These are phyloP conservation scores for Wickerhamomyces kurtzmanii DNA, from an alignment of 805 yeast genomes.

Conservation along the genomic window DNA sequence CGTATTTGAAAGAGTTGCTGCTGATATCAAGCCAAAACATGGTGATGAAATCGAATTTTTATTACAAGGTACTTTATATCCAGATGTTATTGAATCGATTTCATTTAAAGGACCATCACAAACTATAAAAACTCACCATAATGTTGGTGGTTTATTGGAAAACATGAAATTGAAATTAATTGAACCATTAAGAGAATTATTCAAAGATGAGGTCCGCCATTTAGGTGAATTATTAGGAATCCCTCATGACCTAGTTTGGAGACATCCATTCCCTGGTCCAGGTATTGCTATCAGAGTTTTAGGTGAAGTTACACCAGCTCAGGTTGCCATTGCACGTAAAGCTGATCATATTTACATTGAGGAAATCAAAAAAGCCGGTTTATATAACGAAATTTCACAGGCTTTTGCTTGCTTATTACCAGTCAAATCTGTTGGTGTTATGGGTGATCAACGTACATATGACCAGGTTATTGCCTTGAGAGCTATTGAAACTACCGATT, in stretches of 20 bases:
- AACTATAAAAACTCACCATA: slow-evolving; percentile 98
- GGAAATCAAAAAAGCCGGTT: slow-evolving; percentile 89
- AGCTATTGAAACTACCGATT: slow-evolving; percentile 95
- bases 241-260: slow-evolving; percentile 96
- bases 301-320: slow-evolving; percentile 91
- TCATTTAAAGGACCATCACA: slow-evolving; percentile 99
- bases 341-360: slow-evolving; percentile 95
- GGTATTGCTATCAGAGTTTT: slow-evolving; percentile 98
- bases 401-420: slow-evolving; percentile 97
- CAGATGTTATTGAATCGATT: slow-evolving; percentile 97
- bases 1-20: slow-evolving; percentile 95
- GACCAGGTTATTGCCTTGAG: slow-evolving; percentile 99
- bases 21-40: slow-evolving; percentile 77
- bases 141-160: slow-evolving; percentile 95
- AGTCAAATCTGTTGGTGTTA: slow-evolving; percentile 97
- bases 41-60: slow-evolving; percentile 88
- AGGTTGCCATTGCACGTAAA: slow-evolving; percentile 93
- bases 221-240: slow-evolving; percentile 92
- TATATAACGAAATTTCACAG: slow-evolving; percentile 88
- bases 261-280: slow-evolving; percentile 99
- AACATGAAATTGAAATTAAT: slow-evolving; percentile 97
- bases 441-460: slow-evolving; percentile 99
- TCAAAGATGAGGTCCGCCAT: slow-evolving; percentile 97
- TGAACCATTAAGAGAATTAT: slow-evolving; percentile 97
- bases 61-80: slow-evolving; percentile 95